phyloP scores from a whole-genome alignment of 805 yeast species.

The Kodamaea jinghongensis region DNA sequence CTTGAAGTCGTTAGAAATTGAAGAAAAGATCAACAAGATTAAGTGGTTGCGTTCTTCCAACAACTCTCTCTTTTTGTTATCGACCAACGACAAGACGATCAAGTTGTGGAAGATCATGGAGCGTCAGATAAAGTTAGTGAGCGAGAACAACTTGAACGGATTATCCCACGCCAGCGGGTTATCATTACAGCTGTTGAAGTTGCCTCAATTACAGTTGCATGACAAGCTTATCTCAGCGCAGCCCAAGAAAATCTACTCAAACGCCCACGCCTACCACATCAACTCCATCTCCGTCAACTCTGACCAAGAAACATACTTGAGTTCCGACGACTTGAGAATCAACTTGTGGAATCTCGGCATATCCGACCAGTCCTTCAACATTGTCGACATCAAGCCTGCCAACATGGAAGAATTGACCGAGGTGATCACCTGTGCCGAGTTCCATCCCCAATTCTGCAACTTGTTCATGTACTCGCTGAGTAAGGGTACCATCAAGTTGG shows the following conservation, averaged over 20 bases:
- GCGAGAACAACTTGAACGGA: constrained; percentile 72
- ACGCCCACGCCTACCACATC: constrained; percentile 98
- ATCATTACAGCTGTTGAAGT: constrained; percentile 49
- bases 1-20: constrained; percentile 91
- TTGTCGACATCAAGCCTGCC: constrained; percentile 95
- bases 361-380: constrained; percentile 93
- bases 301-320: constrained; percentile 92
- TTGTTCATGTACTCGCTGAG: constrained; percentile 92
- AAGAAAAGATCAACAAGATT: constrained; percentile 96
- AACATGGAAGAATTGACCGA: constrained; percentile 99
- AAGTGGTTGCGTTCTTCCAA: constrained; percentile 91
- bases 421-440: constrained; percentile 94
- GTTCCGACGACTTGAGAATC: constrained; percentile 91
- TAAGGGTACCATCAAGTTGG: constrained; percentile 91
- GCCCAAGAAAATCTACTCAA: constrained; percentile 86
- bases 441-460: constrained; percentile 91
- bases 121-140: constrained; percentile 85
- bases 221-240: constrained; percentile 94
- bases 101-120: constrained; percentile 96
- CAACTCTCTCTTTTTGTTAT: constrained; percentile 83
- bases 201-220: constrained; percentile 89
- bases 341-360: constrained; percentile 94
- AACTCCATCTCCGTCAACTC: constrained; percentile 92
- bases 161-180: constrained; percentile 22
- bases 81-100: constrained; percentile 97